A percentile compares a stretch with the other conserved stretches of the same genome.
Evolutionary conservation across 345 rosid species (phyloP).

Genomic region (Syzygium grande): DNA sequence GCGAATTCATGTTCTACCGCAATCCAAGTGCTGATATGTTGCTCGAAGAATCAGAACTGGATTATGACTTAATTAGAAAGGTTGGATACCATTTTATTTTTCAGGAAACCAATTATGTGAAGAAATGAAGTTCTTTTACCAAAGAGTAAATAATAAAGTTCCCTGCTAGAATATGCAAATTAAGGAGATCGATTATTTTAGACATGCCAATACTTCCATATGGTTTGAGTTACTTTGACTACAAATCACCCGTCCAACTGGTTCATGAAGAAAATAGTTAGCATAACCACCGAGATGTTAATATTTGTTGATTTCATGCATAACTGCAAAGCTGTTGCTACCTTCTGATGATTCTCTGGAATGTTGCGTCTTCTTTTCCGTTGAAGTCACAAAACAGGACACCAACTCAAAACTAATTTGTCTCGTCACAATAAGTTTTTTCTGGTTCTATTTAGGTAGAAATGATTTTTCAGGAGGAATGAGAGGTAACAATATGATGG

Average conservation of each 20-base stretch:
- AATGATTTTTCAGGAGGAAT: neutral
- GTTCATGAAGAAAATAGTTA: neutral
- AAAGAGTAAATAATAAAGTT: neutral
- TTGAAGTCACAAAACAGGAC: neutral
- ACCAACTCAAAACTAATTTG: neutral
- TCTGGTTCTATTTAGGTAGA: neutral
- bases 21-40: slow-evolving; percentile 99
- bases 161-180: neutral
- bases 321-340: neutral
- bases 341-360: neutral
- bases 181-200: neutral
- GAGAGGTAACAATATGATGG: neutral
- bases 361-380: neutral
- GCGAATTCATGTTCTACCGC: slow-evolving; percentile 96
- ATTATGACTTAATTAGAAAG: slow-evolving; percentile 72
- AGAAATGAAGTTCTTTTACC: neutral
- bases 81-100: slow-evolving; percentile 15
- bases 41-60: slow-evolving; percentile 76
- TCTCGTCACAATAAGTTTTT: neutral
- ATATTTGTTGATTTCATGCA: neutral
- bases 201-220: neutral
- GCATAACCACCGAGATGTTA: neutral
- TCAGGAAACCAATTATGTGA: neutral
- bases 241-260: neutral
- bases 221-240: neutral